phyloP scores from a whole-genome alignment of 2,329 filamentous ascomycete species.

The Cercospora berteroae region DNA sequence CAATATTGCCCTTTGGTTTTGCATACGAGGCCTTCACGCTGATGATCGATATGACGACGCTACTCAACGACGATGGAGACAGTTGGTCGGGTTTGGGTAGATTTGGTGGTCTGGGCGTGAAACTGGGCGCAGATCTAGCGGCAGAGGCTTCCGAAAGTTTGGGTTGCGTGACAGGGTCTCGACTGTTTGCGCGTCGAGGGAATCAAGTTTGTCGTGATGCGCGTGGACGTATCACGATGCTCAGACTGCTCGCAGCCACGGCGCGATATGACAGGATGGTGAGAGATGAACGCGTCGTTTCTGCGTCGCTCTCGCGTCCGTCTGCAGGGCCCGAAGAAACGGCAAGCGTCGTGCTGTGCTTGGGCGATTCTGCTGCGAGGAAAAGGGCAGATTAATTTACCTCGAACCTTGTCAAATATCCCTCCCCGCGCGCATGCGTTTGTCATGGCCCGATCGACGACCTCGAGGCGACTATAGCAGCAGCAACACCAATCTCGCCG shows the following conservation, averaged over 20 bases:
- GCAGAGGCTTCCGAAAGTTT: background rate
- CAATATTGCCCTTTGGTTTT: background rate
- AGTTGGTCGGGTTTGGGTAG: background rate
- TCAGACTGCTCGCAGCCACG: background rate
- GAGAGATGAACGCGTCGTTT: background rate
- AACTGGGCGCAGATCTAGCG: background rate
- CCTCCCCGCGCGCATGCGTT: constrained; percentile 1
- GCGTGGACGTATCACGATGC: background rate
- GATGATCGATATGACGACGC: background rate
- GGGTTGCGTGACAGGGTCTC: background rate
- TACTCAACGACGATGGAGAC: background rate
- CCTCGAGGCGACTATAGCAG: background rate
- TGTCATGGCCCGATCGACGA: background rate
- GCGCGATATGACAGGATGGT: background rate
- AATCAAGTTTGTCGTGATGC: background rate
- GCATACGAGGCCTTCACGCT: background rate
- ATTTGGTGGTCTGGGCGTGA: background rate
- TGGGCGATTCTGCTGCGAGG: constrained; percentile 1
- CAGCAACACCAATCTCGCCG: background rate
- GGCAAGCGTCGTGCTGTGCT: background rate
- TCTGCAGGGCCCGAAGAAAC: background rate
- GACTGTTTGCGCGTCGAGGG: background rate
- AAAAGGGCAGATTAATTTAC: constrained; percentile 9
- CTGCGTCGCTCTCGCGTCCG: background rate
- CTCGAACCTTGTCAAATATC: constrained; percentile 10